A percentile compares a stretch with the other conserved stretches of the same genome.
These are phyloP conservation scores for Penicillium manginii DNA, from an alignment of 495 filamentous ascomycete genomes.

Conservation along the genomic window DNA sequence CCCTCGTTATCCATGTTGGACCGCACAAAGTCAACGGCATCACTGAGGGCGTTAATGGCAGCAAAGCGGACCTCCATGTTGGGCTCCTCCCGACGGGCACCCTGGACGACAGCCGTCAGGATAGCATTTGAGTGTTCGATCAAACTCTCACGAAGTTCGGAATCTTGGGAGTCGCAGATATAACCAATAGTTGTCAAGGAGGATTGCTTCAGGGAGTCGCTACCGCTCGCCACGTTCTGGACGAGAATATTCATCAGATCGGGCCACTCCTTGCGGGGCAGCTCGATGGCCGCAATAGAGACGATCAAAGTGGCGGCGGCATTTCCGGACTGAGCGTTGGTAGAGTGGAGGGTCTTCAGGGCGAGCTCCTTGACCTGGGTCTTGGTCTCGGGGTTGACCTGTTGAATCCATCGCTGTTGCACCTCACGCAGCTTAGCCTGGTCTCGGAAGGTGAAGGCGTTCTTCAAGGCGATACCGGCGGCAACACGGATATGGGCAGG, in stretches of 20 bases:
- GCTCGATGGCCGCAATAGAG: constrained; percentile 90
- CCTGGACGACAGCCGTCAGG: constrained; percentile 95
- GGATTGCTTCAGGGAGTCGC: constrained; percentile 86
- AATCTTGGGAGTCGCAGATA: constrained; percentile 94
- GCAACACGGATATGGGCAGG: constrained; percentile 84
- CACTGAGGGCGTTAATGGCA: constrained; percentile 90
- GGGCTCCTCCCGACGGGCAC: constrained; percentile 91
- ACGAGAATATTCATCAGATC: constrained; percentile 89
- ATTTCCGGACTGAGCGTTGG: constrained; percentile 78
- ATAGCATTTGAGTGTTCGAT: constrained; percentile 93
- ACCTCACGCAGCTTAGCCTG: constrained; percentile 80
- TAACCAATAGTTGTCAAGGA: constrained; percentile 94
- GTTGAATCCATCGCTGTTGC: constrained; percentile 86
- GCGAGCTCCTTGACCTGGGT: constrained; percentile 83
- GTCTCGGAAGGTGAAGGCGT: constrained; percentile 93
- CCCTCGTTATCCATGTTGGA: constrained; percentile 99
- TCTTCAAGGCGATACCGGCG: constrained; percentile 95
- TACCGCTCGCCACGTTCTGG: constrained; percentile 85
- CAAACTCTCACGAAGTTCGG: constrained; percentile 80
- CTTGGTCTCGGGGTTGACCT: constrained; percentile 79
- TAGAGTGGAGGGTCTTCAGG: constrained; percentile 77
- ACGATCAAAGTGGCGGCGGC: constrained; percentile 94
- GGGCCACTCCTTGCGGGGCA: constrained; percentile 92
- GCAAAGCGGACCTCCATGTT: constrained; percentile 88
- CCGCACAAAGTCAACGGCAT: constrained; percentile 96